These are phyloP conservation scores for Pichia kudriavzevii DNA, from an alignment of 1,139 yeast species.

Conservation along the genomic window DNA sequence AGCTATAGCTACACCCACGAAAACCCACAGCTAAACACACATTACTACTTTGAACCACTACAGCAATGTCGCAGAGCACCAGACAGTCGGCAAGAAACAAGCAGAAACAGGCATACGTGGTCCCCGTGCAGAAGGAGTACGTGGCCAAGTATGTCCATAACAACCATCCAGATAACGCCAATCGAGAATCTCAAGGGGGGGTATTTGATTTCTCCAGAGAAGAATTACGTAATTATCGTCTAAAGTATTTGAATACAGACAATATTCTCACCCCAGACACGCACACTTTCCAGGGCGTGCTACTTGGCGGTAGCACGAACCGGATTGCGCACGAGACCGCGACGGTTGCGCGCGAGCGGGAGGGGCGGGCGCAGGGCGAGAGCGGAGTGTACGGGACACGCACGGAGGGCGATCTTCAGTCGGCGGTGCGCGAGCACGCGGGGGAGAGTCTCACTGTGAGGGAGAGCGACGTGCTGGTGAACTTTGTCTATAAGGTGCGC, in stretches of 20 bases:
- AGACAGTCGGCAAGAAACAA: conserved; percentile 17
- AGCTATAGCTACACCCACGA: conserved; percentile 16
- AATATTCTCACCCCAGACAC: conserved; percentile 41
- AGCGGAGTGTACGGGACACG: too few relatives aligned
- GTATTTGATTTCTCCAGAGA: conserved; percentile 59
- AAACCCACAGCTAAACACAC: too few relatives aligned
- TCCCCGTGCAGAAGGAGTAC: conserved; percentile 55
- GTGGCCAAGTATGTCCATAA: conserved; percentile 54
- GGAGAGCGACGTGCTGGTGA: conserved; percentile 73
- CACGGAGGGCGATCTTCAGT: too few relatives aligned
- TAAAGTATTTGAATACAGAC: conserved; percentile 35
- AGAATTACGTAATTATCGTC: conserved; percentile 51
- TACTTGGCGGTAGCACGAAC: too few relatives aligned
- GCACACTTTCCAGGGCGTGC: conserved; percentile 50
- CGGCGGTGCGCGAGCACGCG: too few relatives aligned
- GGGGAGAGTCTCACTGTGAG: too few relatives aligned
- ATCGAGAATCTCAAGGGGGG: conserved; percentile 35
- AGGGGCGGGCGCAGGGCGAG: too few relatives aligned
- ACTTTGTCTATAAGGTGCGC: conserved; percentile 67
- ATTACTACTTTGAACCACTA: too few relatives aligned
- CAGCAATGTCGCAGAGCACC: neutral
- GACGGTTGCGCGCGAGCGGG: too few relatives aligned
- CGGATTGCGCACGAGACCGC: too few relatives aligned
- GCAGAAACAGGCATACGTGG: conserved; percentile 25
- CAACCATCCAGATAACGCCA: conserved; percentile 59